Base-by-base conservation (phyloP, 1,139 yeast species). In the Nadsonia starkeyi-henricii region DNA sequence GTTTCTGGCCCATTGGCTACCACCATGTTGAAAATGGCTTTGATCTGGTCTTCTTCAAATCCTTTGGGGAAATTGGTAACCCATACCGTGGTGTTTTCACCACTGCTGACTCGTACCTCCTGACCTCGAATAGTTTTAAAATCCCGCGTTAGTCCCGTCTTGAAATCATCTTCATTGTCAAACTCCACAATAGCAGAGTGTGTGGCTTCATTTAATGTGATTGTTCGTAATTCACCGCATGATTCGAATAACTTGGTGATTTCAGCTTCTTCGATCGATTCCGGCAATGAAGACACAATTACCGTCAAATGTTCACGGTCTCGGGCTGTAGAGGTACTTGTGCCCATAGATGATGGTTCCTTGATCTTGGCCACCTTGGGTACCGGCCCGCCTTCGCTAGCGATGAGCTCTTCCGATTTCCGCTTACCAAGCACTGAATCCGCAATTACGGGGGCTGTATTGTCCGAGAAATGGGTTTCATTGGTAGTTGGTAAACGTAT, bases 51-150 rank as follows among this genome's bases (percentile, higher is more conserved):
- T 42, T 69, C 70, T 0, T 71, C 68, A 56, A 63, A 74, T 1
- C 68, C 60, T 0, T 88, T 81, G 0, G 94, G 88, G 56, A 75
- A 85, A 57, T 85, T 85, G 0, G 93, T 76, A 1, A 78, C 79
- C 77, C 81, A 83, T 0, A 83, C 56, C 0, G 83, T 79, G 13
- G 75, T 67, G 5, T 72, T 45, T 23, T 56, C 52, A 1, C 76
- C 67, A 41, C 74, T 64, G 4, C 59, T 62, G 0, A 86, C 84
- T 2, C 59, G 49, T 0, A 85, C 65, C 43, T 68, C 70, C 2
- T 58, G 54, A 0, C 68, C 74, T 0, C 68, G 68, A 0, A 83
- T 51, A 21, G 49, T 56, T 57, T 81, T 82, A 51, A 66, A 67
- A 42, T 77, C 74, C 53, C 74, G 78, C 0, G 89, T 79, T 45